These are phyloP conservation scores for Trapa incisa DNA, from an alignment of 345 rosid genomes.

Conservation along the genomic window DNA sequence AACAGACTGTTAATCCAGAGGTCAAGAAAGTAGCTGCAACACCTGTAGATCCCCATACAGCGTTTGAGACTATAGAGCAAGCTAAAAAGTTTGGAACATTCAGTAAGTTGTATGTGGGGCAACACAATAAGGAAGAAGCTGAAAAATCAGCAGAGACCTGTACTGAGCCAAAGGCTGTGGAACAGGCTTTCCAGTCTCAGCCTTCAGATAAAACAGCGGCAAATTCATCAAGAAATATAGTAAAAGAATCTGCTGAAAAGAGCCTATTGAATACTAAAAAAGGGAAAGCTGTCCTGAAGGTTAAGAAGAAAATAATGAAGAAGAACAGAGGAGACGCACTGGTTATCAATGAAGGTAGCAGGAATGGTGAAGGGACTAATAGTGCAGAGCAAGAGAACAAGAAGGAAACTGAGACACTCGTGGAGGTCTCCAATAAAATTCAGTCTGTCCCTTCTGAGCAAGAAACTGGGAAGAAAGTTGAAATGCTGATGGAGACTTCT, in stretches of 20 bases:
- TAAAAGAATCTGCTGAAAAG: conserved; percentile 29
- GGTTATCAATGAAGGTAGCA: conserved; percentile 10
- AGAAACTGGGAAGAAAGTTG: conserved; percentile 18
- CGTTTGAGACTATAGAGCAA: conserved; percentile 5
- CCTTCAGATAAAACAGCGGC: conserved; percentile 1
- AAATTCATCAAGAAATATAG: conserved; percentile 3
- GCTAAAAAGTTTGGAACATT: conserved; percentile 1
- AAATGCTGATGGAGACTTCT: conserved; percentile 17
- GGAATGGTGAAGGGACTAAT: conserved; percentile 8
- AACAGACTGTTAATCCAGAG: not conserved
- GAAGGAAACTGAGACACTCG: conserved; percentile 1
- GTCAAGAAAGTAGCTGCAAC: not conserved
- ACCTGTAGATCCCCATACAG: not conserved
- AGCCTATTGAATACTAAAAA: conserved; percentile 16
- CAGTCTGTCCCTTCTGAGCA: not conserved
- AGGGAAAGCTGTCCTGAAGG: conserved; percentile 7
- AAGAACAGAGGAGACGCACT: conserved; percentile 2
- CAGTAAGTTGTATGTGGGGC: not conserved
- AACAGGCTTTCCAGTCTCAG: not conserved
- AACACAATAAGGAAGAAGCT: conserved; percentile 6
- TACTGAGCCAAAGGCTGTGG: too few relatives aligned
- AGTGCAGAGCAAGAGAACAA: conserved; percentile 7
- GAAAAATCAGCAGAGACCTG: conserved; percentile 1
- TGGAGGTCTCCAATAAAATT: not conserved
- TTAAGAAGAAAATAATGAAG: conserved; percentile 10